Evolutionary conservation across 495 filamentous ascomycete species (phyloP).

Genomic region (Lineolata rhizophorae): DNA sequence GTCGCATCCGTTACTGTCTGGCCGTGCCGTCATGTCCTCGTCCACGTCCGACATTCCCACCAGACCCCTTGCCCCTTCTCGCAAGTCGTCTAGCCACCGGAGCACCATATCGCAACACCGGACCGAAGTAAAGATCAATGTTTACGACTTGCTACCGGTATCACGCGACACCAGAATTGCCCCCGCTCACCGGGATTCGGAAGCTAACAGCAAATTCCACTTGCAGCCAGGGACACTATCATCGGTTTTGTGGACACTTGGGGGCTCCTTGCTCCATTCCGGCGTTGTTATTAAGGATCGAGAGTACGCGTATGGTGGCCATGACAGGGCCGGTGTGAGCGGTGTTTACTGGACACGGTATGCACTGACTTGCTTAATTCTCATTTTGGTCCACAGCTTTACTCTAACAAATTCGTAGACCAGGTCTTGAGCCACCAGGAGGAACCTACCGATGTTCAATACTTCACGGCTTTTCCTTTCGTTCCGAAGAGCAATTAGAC

Average conservation of each 20-base stretch:
- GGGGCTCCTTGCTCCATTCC: constrained; percentile 51
- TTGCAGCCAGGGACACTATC: constrained; percentile 49
- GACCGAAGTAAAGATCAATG: constrained; percentile 54
- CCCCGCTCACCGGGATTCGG: too few relatives aligned
- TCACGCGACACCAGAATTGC: constrained; percentile 11
- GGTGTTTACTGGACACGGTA: constrained; percentile 57
- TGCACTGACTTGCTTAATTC: background rate
- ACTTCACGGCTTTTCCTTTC: constrained; percentile 50
- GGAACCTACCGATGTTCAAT: constrained; percentile 47
- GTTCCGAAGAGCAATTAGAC: constrained; percentile 39
- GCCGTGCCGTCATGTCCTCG: too few relatives aligned
- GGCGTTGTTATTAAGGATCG: constrained; percentile 53
- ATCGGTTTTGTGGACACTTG: constrained; percentile 46
- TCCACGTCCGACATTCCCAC: too few relatives aligned
- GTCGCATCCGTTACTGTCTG: too few relatives aligned
- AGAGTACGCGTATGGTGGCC: constrained; percentile 72
- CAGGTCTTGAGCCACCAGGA: constrained; percentile 43
- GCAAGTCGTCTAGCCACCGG: too few relatives aligned
- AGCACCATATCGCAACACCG: constrained; percentile 38
- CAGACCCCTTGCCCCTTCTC: too few relatives aligned
- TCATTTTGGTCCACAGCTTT: background rate
- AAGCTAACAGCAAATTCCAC: too few relatives aligned
- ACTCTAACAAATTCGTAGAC: constrained; percentile 10
- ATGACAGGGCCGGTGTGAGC: constrained; percentile 38
- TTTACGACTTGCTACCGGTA: constrained; percentile 60